Evolutionary conservation across 805 yeast species (phyloP), one percentile per base, ranked within the genome.

Genomic region (Isabelozyma pseudorhagii): DNA sequence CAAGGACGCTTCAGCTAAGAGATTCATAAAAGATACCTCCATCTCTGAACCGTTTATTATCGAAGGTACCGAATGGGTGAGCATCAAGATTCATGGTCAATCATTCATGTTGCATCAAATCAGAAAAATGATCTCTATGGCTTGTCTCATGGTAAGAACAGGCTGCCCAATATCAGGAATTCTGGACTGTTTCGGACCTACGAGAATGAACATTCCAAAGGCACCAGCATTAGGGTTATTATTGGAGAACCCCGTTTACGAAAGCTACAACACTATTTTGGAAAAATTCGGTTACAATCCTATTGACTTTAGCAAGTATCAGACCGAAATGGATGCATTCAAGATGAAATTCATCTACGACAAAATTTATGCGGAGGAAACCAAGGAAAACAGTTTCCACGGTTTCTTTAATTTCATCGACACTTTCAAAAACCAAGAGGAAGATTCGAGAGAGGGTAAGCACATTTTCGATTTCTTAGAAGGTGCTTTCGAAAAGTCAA

Each of bases 31-130:
- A 60, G 71, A 80, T 15, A 78, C 93, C 45, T 77, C 80, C 0
- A 96, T 90, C 0, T 81, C 91, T 14, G 96, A 89, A 2, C 98
- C 98, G 2, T 89, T 90, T 66, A 85, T 90, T 46, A 92, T 93
- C 56, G 89, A 92, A 62, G 91, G 89, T 44, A 91, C 97, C 6
- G 98, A 94, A 64, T 94, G 99, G 99, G 80, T 89, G 2, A 89
- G 97, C 1, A 86, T 94, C 61, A 92, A 93, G 72, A 89, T 94
- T 56, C 99, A 94, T 67, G 99, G 99, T 7, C 99, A 94, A 71
- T 89, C 97, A 3, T 94, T 94, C 69, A 94, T 94, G 98, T 78
- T 94, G 54, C 98, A 93, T 71, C 99, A 93, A 77, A 94, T 94
- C 63, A 84, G 99, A 65, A 94, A 94, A 66, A 94, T 94, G 98